Base-by-base conservation (phyloP, 129 eudicot genomes). In the Flaveria brownii region DNA sequence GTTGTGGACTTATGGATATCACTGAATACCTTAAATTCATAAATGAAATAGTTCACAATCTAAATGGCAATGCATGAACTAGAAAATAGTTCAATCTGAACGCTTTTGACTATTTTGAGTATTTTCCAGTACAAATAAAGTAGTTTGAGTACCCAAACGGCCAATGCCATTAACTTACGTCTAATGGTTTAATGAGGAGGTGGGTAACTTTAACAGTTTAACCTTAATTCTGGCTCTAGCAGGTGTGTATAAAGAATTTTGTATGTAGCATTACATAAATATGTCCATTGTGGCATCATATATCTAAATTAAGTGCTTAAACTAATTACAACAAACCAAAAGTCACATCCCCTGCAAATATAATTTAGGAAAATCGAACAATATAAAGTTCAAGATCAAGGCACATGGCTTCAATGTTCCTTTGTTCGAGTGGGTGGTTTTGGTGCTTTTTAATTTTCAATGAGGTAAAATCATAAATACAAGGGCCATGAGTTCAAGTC, bases 31-130 rank as follows among this genome's bases (percentile, higher is more conserved):
- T 49, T 28, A 50, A 70, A 26, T 64, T 18, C 13, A 45, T 17
- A 61, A n/a, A 63, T 16, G 26, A 46, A 26, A 63, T 62, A 62
- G 71, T 75, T 26, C 41, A 36, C 41, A 28, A n/a, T 42, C 43
- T 61, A 75, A 62, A 74, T 62, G 68, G 62, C 71, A 46, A 75
- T 16, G 16, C 15, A 16, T 8, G 60, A 74, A 74, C 26, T 23
- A 8, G 15, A 3, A 57, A 43, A 45, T 22, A 59, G 78, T 45
- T 23, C 78, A 61, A 45, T 55, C 25, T 61, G 45, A 63, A 62
- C 2, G 2, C 9, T 46, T 36, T 36, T 64, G 20, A 28, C 26
- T 60, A 11, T 25, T 61, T 74, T 20, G 41, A 36, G 41, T 36
- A 36, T 36, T 36, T 36, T 26, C 26, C 70, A 61, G 10, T 60